phyloP scores from a whole-genome alignment of 23 red algal species.

The Chondrus crispus region DNA sequence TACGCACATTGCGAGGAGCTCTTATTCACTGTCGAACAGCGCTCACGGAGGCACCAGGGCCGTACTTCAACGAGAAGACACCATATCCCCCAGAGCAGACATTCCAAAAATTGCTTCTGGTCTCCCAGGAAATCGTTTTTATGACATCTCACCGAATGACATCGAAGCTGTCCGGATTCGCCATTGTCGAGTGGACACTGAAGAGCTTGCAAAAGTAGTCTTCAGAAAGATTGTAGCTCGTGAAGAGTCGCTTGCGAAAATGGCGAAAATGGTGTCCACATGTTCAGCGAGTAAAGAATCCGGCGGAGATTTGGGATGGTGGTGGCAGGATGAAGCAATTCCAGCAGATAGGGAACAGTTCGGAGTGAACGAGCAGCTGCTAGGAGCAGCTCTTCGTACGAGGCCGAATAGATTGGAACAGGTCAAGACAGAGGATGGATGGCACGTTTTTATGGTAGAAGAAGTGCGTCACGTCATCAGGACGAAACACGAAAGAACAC shows the following conservation, averaged over 20 bases:
- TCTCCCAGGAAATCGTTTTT: constrained; percentile 35
- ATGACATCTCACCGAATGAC: constrained; percentile 35
- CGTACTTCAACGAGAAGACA: no score
- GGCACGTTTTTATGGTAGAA: constrained; percentile 89
- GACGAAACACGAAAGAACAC: constrained; percentile 10
- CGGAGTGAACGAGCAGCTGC: constrained; percentile 23
- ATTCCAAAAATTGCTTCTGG: constrained; percentile 3
- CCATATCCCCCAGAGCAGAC: no score
- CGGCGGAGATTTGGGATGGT: constrained; percentile 83
- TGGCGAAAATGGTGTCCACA: constrained; percentile 74
- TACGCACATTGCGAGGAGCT: no score
- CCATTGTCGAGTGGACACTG: constrained; percentile 72
- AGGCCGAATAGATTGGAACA: constrained; percentile 30
- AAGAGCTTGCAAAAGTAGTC: constrained; percentile 66
- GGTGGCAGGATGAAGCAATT: constrained; percentile 33
- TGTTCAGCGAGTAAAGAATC: constrained; percentile 37
- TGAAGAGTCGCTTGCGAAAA: constrained; percentile 16
- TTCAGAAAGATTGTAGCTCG: constrained; percentile 41
- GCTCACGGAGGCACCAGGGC: no score
- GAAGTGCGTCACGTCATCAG: constrained; percentile 57
- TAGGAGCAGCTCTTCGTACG: constrained; percentile 32
- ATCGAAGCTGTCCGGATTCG: constrained; percentile 78
- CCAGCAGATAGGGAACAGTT: constrained; percentile 17
- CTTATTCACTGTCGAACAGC: no score
- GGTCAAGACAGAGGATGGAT: constrained; percentile 54